phyloP scores from a whole-genome alignment of 768 basidiomycete genomes.

The Kwoniella botswanensis region DNA sequence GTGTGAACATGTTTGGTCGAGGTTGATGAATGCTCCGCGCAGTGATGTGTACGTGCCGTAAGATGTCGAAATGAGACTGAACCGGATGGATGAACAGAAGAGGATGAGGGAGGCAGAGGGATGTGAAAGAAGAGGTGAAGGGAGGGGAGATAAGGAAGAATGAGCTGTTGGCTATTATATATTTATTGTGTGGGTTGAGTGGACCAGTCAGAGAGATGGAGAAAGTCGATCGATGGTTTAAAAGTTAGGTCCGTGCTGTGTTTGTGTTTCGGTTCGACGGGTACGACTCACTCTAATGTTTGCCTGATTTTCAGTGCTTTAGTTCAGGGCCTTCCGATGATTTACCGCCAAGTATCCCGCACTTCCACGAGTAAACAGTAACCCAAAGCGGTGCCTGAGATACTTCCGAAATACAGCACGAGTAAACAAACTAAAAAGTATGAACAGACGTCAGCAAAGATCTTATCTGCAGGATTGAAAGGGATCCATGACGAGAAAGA shows the following conservation, averaged over 20 bases:
- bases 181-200: not conserved
- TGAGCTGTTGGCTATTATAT: not conserved
- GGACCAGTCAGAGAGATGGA: not conserved
- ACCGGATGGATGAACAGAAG: not conserved
- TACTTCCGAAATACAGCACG: not conserved
- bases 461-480: not conserved
- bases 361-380: not conserved
- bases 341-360: constrained; percentile 12
- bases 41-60: no score
- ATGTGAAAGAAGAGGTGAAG: not conserved
- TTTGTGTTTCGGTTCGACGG: not conserved
- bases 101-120: not conserved
- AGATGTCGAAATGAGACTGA: not conserved
- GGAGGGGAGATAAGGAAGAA: not conserved
- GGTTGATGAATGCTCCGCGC: not conserved
- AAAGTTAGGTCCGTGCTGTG: constrained; percentile 3
- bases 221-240: not conserved
- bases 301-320: not conserved
- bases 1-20: not conserved
- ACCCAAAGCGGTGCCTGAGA: constrained; percentile 7
- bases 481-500: not conserved
- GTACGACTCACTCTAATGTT: not conserved
- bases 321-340: not conserved
- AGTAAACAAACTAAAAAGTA: not conserved
- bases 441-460: not conserved